Base-by-base conservation (phyloP, 345 rosid species). In the Theobroma cacao region DNA sequence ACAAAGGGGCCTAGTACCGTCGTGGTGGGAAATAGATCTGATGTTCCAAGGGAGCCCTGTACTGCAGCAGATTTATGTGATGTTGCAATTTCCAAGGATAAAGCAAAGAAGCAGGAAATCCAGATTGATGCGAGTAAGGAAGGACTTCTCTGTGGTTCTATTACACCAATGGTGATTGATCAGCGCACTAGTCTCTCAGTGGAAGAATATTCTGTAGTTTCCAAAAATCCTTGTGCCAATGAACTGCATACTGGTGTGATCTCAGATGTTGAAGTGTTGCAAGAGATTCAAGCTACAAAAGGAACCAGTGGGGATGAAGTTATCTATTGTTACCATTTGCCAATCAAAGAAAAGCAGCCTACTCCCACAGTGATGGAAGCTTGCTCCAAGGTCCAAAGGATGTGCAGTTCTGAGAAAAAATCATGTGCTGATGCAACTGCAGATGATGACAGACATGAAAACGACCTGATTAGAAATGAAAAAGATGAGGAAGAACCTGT, bases 391-490 rank as follows among this genome's bases (percentile, higher is more conserved):
- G 79, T 76, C 75, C 45, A 74, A 58, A 77, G 33, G 53, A 60
- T 53, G 34, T 74, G 58, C 69, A 76, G 36, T 75, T 76, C 61
- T 58, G 64, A 53, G 78, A 80, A 84, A 71, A 79, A 85, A 34
- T 50, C 59, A 24, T 58, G 68, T 79, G 72, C 79, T 48, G 77
- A 78, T 52, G 73, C 79, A 63, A 60, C 75, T 31, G 78, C 24
- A 22, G 81, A 82, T 71, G 68, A 71, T 75, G 88, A 79, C 73
- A 75, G 28, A 63, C 71, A 40, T 66, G 77, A 79, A 82, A 78
- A 71, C 22, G 59, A 68, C 17, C 65, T 56, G 74, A 58, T 36
- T 36, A 38, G 76, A 71, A 78, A 77, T 70, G 79, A 38, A 2
- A 69, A 66, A 64, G 77, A 82, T 0, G 84, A 76, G 52, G 82